A percentile compares a stretch with the other conserved stretches of the same genome.
Conservation (phyloP, 1,139 yeast species). For the Debaryomyces subglobosus region DNA sequence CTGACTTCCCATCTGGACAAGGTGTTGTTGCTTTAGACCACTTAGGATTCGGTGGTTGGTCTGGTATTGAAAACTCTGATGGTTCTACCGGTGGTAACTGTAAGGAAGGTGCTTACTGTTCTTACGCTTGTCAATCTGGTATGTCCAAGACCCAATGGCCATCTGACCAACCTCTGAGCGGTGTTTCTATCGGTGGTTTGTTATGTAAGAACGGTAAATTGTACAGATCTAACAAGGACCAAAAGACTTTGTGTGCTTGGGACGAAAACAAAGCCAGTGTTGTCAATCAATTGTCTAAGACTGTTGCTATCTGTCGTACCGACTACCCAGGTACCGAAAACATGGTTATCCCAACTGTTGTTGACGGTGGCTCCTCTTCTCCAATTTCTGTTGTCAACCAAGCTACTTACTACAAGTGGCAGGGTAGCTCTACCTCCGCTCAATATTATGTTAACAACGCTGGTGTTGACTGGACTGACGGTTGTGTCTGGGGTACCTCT, state of each 20-base stretch:
- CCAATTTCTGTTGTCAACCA: constrained; percentile 70
- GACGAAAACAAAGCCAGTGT: constrained; percentile 66
- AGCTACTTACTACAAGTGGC: constrained; percentile 64
- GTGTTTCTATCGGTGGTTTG: constrained; percentile 82
- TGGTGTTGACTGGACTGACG: constrained; percentile 71
- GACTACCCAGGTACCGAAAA: constrained; percentile 90
- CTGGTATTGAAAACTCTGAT: constrained; percentile 65
- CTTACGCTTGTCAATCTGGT: constrained; percentile 88
- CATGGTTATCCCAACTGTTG: constrained; percentile 80
- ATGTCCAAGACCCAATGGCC: constrained; percentile 94
- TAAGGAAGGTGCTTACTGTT: constrained; percentile 76
- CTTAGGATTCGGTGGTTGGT: constrained; percentile 70
- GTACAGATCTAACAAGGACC: constrained; percentile 63
- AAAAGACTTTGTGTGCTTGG: constrained; percentile 75
- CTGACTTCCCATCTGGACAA: constrained; percentile 67
- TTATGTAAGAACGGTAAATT: constrained; percentile 69
- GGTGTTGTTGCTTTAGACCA: constrained; percentile 67
- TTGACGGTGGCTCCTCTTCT: constrained; percentile 57
- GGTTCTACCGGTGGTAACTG: constrained; percentile 71
- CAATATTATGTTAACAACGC: constrained; percentile 84
- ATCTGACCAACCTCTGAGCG: constrained; percentile 65
- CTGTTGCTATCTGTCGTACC: constrained; percentile 80
- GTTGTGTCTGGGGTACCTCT: constrained; percentile 74
- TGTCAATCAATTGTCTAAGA: constrained; percentile 54
- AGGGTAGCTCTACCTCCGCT: constrained; percentile 67